Conservation (phyloP, 371 early-diverging fungal species). For the Mortierella sp. region DNA sequence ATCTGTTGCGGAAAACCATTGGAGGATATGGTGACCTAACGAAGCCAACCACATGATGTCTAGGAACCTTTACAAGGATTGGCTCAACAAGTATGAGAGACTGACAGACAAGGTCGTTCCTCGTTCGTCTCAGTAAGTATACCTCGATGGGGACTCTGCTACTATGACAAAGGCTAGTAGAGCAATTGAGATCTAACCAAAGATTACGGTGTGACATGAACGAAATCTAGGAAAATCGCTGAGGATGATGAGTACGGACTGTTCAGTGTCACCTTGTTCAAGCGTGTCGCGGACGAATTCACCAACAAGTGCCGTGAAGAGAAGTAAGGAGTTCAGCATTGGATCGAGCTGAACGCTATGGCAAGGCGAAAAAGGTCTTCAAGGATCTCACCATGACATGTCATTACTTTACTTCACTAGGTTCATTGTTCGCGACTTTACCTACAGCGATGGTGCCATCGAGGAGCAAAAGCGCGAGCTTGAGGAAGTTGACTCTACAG, state of each 20-base stretch:
- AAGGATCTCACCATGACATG: too few species aligned
- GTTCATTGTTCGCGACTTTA: conserved; percentile 94
- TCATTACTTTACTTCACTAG: conserved; percentile 43
- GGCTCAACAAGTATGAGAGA: conserved; percentile 87
- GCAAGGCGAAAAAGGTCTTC: too few species aligned
- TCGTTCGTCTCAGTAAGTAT: conserved; percentile 85
- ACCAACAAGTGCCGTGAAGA: conserved; percentile 87
- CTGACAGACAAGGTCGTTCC: conserved; percentile 96
- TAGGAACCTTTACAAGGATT: conserved; percentile 80
- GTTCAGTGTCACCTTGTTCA: conserved; percentile 92
- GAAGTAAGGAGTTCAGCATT: conserved; percentile 59
- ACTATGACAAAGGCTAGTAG: too few species aligned
- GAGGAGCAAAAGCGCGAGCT: conserved; percentile 79
- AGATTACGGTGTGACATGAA: background rate
- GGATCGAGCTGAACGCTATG: background rate
- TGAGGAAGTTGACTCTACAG: conserved; percentile 74
- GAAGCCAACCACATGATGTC: background rate
- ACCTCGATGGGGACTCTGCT: too few species aligned
- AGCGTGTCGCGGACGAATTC: conserved; percentile 90
- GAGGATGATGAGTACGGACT: conserved; percentile 95
- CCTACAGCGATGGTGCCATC: conserved; percentile 84
- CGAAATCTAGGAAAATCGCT: conserved; percentile 74
- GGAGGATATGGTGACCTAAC: too few species aligned
- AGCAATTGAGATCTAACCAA: background rate
- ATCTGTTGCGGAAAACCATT: too few species aligned